A percentile compares a stretch with the other conserved stretches of the same genome.
phyloP scores from a whole-genome alignment of 2,329 filamentous ascomycete species.

The Hypoxylon sp. region DNA sequence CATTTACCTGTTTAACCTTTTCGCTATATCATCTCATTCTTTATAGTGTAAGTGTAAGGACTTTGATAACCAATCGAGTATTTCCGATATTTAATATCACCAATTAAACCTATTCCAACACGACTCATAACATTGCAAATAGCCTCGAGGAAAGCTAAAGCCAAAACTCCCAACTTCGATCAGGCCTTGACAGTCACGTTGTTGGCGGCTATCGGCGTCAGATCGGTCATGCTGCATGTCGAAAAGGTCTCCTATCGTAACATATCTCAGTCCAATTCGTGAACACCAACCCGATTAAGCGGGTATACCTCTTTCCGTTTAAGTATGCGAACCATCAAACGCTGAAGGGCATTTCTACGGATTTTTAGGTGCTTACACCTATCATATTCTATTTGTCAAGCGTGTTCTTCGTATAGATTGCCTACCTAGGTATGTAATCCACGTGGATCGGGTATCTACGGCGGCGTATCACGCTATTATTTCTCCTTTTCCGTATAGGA shows the following conservation, averaged over 20 bases:
- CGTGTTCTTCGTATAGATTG: neutral
- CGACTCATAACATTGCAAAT: neutral
- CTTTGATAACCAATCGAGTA: too few relatives aligned
- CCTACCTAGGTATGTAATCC: neutral
- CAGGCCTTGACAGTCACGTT: neutral
- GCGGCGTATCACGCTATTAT: constrained; percentile 17
- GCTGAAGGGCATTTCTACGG: neutral
- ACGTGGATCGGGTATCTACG: constrained; percentile 11
- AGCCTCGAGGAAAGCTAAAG: neutral
- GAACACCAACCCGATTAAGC: neutral
- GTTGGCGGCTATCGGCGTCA: neutral
- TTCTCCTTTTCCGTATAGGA: constrained; percentile 8
- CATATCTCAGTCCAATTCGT: neutral
- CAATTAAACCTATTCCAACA: neutral
- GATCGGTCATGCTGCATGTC: neutral
- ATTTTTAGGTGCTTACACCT: neutral
- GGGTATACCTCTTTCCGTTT: neutral
- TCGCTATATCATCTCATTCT: too few relatives aligned
- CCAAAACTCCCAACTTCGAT: neutral
- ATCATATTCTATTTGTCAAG: neutral
- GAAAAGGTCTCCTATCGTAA: neutral
- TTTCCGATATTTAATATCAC: neutral
- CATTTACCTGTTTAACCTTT: neutral
- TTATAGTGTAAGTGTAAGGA: too few relatives aligned
- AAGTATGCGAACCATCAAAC: neutral